Percentiles rank a stretch among this genome's conserved stretches.
Conservation (phyloP, 2,329 filamentous ascomycete genomes). For the Colletotrichum orbiculare region DNA sequence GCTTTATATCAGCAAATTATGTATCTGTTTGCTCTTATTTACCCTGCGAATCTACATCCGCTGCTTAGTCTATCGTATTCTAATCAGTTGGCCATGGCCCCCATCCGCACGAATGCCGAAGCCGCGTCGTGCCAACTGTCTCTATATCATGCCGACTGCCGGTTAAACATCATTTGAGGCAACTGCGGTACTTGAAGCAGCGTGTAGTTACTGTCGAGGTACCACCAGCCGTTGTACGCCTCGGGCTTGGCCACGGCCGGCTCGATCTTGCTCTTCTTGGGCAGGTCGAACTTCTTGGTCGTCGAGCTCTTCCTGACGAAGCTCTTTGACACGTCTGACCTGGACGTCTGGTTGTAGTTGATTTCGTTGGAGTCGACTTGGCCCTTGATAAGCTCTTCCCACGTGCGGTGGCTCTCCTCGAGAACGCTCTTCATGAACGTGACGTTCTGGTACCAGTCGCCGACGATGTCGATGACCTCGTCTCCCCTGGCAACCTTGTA, state of each 20-base stretch:
- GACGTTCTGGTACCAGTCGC: conserved; percentile 49
- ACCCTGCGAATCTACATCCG: no score
- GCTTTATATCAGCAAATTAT: no score
- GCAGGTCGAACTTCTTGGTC: conserved; percentile 46
- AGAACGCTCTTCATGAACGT: conserved; percentile 46
- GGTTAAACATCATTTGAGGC: conserved; percentile 4
- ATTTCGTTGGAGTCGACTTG: conserved; percentile 50
- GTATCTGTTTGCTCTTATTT: fast-evolving
- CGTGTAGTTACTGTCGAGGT: conserved; percentile 47
- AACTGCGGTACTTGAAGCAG: conserved; percentile 39
- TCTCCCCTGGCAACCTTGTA: conserved; percentile 53
- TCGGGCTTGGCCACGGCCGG: conserved; percentile 45
- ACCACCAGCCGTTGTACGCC: conserved; percentile 52
- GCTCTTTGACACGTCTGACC: conserved; percentile 44
- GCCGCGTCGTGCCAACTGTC: not conserved
- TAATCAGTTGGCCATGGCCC: not conserved
- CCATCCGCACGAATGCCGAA: not conserved
- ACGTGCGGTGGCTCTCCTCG: conserved; percentile 51
- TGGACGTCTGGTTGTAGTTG: conserved; percentile 54
- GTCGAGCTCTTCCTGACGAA: conserved; percentile 47
- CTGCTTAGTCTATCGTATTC: no score
- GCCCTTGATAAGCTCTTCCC: conserved; percentile 52
- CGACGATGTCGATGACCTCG: conserved; percentile 49
- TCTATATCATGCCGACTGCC: conserved; percentile 3
- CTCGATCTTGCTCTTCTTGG: conserved; percentile 43